These are phyloP conservation scores for Ophiocordyceps robertsii DNA, from an alignment of 2,329 filamentous ascomycete species.

Conservation along the genomic window DNA sequence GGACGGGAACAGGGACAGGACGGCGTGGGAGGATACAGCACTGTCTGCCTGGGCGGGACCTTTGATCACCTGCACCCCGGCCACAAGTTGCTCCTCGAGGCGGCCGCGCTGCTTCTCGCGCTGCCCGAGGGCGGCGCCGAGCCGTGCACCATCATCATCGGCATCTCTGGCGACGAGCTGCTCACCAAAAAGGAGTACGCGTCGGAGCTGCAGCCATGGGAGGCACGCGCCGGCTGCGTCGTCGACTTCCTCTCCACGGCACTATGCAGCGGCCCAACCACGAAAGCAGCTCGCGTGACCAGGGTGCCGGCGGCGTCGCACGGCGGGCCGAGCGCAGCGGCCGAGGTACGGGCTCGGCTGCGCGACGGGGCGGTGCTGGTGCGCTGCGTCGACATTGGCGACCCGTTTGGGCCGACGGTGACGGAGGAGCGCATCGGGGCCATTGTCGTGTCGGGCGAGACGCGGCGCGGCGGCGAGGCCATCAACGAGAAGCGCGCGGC, in stretches of 20 bases:
- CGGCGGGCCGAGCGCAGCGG: conserved; percentile 1
- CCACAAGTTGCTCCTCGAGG: conserved; percentile 92
- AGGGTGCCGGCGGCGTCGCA: background rate
- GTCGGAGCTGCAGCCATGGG: conserved; percentile 70
- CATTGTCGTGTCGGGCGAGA: conserved; percentile 80
- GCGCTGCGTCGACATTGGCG: conserved; percentile 73
- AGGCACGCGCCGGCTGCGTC: conserved; percentile 53
- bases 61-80: conserved; percentile 94
- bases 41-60: conserved; percentile 75
- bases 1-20: background rate
- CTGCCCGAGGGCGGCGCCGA: conserved; percentile 20
- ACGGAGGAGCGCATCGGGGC: conserved; percentile 66
- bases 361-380: conserved; percentile 48
- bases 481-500: conserved; percentile 74
- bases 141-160: conserved; percentile 56
- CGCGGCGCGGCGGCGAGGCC: conserved; percentile 64
- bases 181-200: conserved; percentile 82
- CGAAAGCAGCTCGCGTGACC: conserved; percentile 4
- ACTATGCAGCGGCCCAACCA: conserved; percentile 26
- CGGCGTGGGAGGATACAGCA: conserved; percentile 10
- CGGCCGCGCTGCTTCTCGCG: conserved; percentile 59
- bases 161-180: conserved; percentile 78
- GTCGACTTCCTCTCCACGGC: conserved; percentile 61
- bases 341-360: conserved; percentile 33
- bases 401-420: conserved; percentile 83